Evolutionary conservation across 2,329 filamentous ascomycete species (phyloP), one percentile per base, ranked within the genome.

Genomic region (Fusarium anguioides): DNA sequence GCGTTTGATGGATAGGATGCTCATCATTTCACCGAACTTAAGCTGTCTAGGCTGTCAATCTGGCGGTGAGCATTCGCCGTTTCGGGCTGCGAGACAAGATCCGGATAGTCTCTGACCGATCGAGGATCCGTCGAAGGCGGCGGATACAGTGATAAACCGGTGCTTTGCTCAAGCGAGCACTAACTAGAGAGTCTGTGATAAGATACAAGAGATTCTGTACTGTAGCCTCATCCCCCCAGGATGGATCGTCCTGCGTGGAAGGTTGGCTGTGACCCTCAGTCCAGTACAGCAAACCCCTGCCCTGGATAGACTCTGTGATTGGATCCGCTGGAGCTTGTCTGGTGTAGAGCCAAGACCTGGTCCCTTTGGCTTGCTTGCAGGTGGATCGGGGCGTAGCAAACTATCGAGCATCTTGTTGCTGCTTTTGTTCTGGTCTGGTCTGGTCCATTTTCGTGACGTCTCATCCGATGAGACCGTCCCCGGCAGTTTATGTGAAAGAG

Each of bases 21-120:
- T 62, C 64, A 67, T 70, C 60, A 70, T 63, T 45, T 60, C 49
- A 42, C 33, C 50, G 18, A 58, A 35, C 23, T 31, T 21, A 26
- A 37, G 23, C 55, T 26, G 7, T 29, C 27, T 14, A 7, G 10
- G 29, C 29, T 35, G 47, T 37, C 59, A 64, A 73, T 73, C 63
- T 73, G 66, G 71, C 71, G 71, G 71, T 73, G 71, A 73, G 71
- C 59, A 48, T 64, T 27, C 33, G 46, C 46, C 46, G 46, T 44
- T 50, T 50, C 47, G 24, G 48, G 48, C 51, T 59, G 39, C 56
- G 37, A 54, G 60, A 50, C 41, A 60, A 55, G 31, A 59, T 54
- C 56, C 42, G 63, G 36, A 62, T 63, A 69, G 68, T 55, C 59
- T 65, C 55, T 50, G 59, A 60, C 67, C 52, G 60, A 66, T 63